These are phyloP conservation scores for Pelargonium myrrhifolium DNA, from an alignment of 441 rosid species.

Conservation along the genomic window DNA sequence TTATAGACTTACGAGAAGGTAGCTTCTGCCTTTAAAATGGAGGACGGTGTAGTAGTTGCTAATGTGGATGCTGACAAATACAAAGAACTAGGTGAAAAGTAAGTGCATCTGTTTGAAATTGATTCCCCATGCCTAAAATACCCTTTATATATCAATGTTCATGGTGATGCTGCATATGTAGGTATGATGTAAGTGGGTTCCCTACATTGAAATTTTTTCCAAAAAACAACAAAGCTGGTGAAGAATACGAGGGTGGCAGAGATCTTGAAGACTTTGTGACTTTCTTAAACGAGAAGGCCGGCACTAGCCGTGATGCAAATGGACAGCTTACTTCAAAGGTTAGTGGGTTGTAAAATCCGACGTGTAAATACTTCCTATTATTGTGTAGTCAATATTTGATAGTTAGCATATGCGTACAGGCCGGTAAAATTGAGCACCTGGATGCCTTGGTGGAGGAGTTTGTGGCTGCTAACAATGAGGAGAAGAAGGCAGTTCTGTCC, in stretches of 20 bases:
- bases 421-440: slow-evolving; percentile 75
- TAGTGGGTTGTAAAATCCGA: slow-evolving; percentile 15
- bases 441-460: slow-evolving; percentile 76
- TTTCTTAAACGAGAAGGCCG: slow-evolving; percentile 71
- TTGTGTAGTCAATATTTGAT: background rate
- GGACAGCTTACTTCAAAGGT: slow-evolving; percentile 80
- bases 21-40: slow-evolving; percentile 67
- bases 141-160: slow-evolving; percentile 3
- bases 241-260: slow-evolving; percentile 81
- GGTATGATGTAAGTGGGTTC: slow-evolving; percentile 85
- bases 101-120: slow-evolving; percentile 22
- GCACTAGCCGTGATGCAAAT: slow-evolving; percentile 74
- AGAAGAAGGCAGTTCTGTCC: slow-evolving; percentile 60
- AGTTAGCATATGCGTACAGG: slow-evolving; percentile 33
- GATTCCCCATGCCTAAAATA: background rate
- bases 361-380: background rate
- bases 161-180: slow-evolving; percentile 21
- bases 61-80: slow-evolving; percentile 86
- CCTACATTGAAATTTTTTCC: slow-evolving; percentile 92
- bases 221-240: slow-evolving; percentile 81
- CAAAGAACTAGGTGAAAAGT: slow-evolving; percentile 75
- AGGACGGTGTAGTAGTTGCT: slow-evolving; percentile 75
- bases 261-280: slow-evolving; percentile 75
- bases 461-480: slow-evolving; percentile 56
- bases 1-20: slow-evolving; percentile 77